Evolutionary conservation across 768 basidiomycete genomes (phyloP).

Genomic region (Mycena galopus): DNA sequence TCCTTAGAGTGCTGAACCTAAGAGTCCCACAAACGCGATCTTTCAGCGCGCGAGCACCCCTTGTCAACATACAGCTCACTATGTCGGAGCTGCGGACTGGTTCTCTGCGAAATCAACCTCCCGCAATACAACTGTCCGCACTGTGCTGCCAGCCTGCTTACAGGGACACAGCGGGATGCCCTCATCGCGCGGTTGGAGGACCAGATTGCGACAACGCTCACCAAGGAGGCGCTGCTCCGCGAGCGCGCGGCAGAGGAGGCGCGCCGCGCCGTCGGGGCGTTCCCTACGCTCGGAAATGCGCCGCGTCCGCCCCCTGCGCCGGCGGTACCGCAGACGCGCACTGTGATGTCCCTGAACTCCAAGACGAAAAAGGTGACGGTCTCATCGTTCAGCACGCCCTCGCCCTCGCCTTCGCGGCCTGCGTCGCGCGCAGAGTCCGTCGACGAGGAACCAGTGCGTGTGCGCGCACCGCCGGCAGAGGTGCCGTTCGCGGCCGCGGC

Average conservation of each 20-base stretch:
- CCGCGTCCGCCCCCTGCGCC: conserved; percentile 32
- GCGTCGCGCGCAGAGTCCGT: conserved; percentile 48
- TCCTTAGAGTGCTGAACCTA: conserved; percentile 19
- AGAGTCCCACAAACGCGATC: neutral
- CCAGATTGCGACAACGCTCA: conserved; percentile 57
- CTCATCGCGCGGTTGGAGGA: conserved; percentile 60
- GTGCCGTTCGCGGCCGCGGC: conserved; percentile 48
- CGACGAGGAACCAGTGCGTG: conserved; percentile 53
- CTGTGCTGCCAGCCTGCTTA: conserved; percentile 59
- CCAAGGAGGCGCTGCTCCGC: conserved; percentile 63
- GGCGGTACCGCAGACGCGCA: conserved; percentile 57
- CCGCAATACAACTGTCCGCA: conserved; percentile 69
- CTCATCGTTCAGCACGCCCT: conserved; percentile 60
- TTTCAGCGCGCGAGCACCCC: conserved; percentile 66
- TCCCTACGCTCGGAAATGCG: conserved; percentile 63
- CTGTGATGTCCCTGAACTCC: conserved; percentile 70
- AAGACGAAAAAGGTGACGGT: conserved; percentile 66
- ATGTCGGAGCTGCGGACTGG: conserved; percentile 70
- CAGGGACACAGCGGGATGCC: conserved; percentile 44
- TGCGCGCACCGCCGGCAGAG: conserved; percentile 53
- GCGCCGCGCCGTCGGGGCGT: conserved; percentile 67
- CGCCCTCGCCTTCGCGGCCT: conserved; percentile 51
- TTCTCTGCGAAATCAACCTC: conserved; percentile 70
- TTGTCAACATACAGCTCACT: conserved; percentile 70
- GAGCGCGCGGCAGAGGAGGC: conserved; percentile 63